A percentile compares a stretch with the other conserved stretches of the same genome.
Evolutionary conservation across 2,329 filamentous ascomycete genomes (phyloP).

Genomic region (Pseudogymnoascus sp.): DNA sequence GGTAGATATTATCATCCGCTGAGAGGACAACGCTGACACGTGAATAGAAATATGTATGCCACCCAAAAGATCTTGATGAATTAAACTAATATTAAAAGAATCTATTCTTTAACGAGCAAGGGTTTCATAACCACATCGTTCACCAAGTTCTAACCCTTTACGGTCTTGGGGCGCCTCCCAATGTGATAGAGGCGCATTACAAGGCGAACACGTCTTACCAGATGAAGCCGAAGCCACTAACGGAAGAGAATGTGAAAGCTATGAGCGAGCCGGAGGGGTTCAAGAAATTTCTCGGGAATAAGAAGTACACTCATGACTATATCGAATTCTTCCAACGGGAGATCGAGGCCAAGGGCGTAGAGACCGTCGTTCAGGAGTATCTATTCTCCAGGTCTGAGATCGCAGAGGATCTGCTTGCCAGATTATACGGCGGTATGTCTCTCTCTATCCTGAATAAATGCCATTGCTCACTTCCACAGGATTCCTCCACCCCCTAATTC

Average conservation of each 20-base stretch:
- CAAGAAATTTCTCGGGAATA: slow-evolving; percentile 52
- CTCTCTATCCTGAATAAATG: not conserved
- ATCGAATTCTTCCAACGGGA: slow-evolving; percentile 67
- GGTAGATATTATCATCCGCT: slow-evolving; percentile 25
- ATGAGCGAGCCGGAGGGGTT: slow-evolving; percentile 42
- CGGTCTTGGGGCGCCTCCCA: slow-evolving; percentile 58
- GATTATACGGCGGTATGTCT: slow-evolving; percentile 53
- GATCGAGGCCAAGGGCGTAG: slow-evolving; percentile 56
- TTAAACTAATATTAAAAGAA: slow-evolving; percentile 58
- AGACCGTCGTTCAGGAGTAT: slow-evolving; percentile 54
- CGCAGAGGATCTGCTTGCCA: slow-evolving; percentile 58
- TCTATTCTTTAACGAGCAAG: slow-evolving; percentile 67
- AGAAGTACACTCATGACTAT: slow-evolving; percentile 61
- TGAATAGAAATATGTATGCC: slow-evolving; percentile 2
- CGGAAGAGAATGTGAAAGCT: slow-evolving; percentile 42
- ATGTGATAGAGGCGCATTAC: slow-evolving; percentile 55
- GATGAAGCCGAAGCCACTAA: slow-evolving; percentile 38
- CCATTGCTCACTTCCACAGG: slow-evolving; percentile 33
- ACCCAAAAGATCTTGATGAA: slow-evolving; percentile 21
- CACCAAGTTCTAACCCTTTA: slow-evolving; percentile 72
- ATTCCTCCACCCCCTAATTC: slow-evolving; percentile 72
- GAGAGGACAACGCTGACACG: slow-evolving; percentile 8
- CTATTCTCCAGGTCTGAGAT: slow-evolving; percentile 57
- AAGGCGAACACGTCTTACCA: slow-evolving; percentile 60
- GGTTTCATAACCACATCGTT: slow-evolving; percentile 77